Base-by-base conservation (phyloP, 2,329 filamentous ascomycete species). In the Plectosphaerella sp. region DNA sequence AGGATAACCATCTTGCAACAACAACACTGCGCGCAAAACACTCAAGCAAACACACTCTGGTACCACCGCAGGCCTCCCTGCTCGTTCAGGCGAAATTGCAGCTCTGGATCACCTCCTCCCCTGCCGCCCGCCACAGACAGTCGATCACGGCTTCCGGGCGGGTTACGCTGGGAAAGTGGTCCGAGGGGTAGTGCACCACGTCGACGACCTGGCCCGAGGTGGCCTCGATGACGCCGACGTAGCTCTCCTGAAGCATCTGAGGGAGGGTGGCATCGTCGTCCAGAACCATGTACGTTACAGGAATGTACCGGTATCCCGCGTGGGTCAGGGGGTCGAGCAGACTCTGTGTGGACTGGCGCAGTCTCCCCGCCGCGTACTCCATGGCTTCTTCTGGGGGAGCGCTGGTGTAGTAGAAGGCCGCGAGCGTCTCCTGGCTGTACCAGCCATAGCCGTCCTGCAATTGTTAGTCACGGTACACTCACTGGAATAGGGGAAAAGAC, bases 91-190 rank as follows among this genome's bases (percentile, higher is more conserved):
- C 28, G 47, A 15, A 47, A 12, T 15, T 50, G 7, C 46, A 53
- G 12, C 14, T 36, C 16, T 20, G 20, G 6, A 37, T 36, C n/a
- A 24, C 36, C 8, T 49, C 24, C 5, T 12, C 28, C 9, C 28
- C 45, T 12, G 28, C 39, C 11, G 33, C 47, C 14, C 46, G 36
- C 39, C 39, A 3, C 4, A 54, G 25, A 35, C 35, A 48, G 15
- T 18, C 52, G 7, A 54, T 10, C 3, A 47, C 43, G 16, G 45
- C 48, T 15, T 47, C 49, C 10, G 43, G 25, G 14, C 25, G 22
- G 15, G 47, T 51, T 5, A 49, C 28, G 46, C 16, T 37, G 39
- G 54, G 53, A 39, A 45, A 54, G 43, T 48, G 49, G 18, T 49
- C 42, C 15, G 45, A 46, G 28, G 39, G n/a, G 37, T 36, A 47